Conservation (phyloP, 345 rosid genomes). For the Ceriops tagal region DNA sequence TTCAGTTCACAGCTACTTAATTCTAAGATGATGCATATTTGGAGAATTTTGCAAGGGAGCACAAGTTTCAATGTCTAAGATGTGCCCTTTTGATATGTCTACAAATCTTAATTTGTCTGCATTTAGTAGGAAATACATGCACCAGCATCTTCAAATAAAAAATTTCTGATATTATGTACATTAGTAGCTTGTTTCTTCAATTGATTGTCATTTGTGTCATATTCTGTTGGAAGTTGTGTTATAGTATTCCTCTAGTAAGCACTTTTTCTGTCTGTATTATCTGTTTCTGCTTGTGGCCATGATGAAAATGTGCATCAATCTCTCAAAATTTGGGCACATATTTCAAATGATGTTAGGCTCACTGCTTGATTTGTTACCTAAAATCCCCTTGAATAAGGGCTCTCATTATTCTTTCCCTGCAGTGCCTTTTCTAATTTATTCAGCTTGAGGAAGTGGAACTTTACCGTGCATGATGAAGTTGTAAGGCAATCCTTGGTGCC, state of each 20-base stretch:
- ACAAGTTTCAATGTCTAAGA: neutral
- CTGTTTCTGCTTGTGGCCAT: no score
- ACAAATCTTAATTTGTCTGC: neutral
- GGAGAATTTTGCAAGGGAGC: neutral
- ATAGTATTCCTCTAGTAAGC: no score
- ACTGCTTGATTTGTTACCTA: neutral
- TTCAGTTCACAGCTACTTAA: neutral
- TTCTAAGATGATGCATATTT: neutral
- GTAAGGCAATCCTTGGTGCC: constrained; percentile 15
- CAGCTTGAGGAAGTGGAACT: constrained; percentile 35
- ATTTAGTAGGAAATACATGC: neutral
- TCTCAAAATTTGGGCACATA: no score
- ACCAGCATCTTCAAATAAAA: neutral
- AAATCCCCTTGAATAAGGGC: constrained; percentile 3
- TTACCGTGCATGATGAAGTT: constrained; percentile 16
- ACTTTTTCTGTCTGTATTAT: no score
- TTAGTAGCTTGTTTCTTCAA: neutral
- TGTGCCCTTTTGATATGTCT: neutral
- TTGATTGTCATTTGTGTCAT: neutral
- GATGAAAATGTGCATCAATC: no score
- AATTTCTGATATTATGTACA: neutral
- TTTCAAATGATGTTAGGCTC: no score
- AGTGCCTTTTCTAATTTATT: constrained; percentile 57
- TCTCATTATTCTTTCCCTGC: constrained; percentile 24
- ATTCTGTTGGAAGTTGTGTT: no score